Percentiles rank a stretch among this genome's conserved stretches.
These are phyloP conservation scores for Debaryomyces psychrophilus DNA, from an alignment of 1,139 yeast genomes.

Conservation along the genomic window DNA sequence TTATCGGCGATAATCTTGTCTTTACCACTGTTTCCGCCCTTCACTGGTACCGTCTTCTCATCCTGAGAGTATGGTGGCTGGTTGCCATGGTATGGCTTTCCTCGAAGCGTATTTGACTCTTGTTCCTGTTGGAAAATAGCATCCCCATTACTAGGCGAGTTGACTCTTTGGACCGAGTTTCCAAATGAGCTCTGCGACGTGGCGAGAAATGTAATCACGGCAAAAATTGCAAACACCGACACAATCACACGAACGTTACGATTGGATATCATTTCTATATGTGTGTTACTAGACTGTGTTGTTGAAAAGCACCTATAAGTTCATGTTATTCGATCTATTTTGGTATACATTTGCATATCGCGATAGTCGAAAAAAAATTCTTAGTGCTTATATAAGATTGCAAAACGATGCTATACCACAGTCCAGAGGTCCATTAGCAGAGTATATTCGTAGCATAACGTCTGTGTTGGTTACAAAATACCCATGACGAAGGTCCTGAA, in stretches of 20 bases:
- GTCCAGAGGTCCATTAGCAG: background rate
- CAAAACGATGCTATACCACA: background rate
- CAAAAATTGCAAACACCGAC: conserved; percentile 38
- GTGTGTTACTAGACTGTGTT: background rate
- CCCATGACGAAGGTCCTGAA: too few relatives aligned
- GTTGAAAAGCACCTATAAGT: background rate
- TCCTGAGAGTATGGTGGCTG: conserved; percentile 39
- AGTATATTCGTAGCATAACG: too few relatives aligned
- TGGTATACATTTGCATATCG: background rate
- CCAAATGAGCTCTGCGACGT: conserved; percentile 35
- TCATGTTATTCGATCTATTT: background rate
- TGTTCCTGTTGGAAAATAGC: conserved; percentile 24
- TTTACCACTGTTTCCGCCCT: conserved; percentile 10
- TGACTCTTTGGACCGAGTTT: conserved; percentile 30
- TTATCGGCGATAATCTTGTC: conserved; percentile 30
- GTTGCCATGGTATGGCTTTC: conserved; percentile 35
- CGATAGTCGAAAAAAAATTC: conserved; percentile 2
- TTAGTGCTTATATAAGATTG: conserved; percentile 2
- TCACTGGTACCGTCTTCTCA: conserved; percentile 9
- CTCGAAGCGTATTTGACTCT: conserved; percentile 36
- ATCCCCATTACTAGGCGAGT: conserved; percentile 31
- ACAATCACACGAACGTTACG: conserved; percentile 42
- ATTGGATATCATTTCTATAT: conserved; percentile 32
- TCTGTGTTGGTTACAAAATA: too few relatives aligned
- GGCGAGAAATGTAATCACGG: conserved; percentile 40